Base-by-base conservation (phyloP, 2,329 filamentous ascomycete species). In the Zymoseptoria pseudotritici region DNA sequence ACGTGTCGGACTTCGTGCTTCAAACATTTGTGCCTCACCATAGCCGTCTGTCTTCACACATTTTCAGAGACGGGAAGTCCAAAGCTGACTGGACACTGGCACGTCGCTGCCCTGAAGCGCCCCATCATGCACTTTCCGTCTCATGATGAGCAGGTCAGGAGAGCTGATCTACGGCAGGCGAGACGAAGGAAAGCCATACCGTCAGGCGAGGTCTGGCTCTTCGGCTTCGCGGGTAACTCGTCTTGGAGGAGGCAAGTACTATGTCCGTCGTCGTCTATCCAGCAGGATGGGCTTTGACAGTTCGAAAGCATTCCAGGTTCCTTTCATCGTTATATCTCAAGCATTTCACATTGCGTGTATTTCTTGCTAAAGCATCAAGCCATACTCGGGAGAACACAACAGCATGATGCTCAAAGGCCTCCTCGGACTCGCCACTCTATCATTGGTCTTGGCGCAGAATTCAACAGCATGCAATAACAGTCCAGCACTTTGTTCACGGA, bases 381-480 rank as follows among this genome's bases (percentile, higher is more conserved):
- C 36, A 46, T 46, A 46, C 36, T 11, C 13, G 36, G 17, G 36
- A n/a, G 13, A 46, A 17, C 36, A 17, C 36, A 46, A 4, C 4
- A n/a, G 13, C 36, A 46, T n/a, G 36, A 46, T 46, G 11, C 36
- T 46, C 13, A n/a, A 13, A 46, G 36, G 36, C 13, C 36, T 46
- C 36, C 22, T 62, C 36, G 20, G 57, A 53, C 22, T 20, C 22
- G 54, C 60, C n/a, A 42, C 58, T 21, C n/a, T 65, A 51, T 36
- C 46, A n/a, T 54, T 55, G 20, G 63, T 62, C 21, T 61, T 50
- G 29, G 59, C 59, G 20, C 61, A 64, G 46, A 60, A 31, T 20
- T 58, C 58, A 36, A 62, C 61, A 58, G 61, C 58, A 10, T 88
- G 85, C 75, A 88, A 88, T 68, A 84, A 84, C 62, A 76, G 79